A percentile compares a stretch with the other conserved stretches of the same genome.
Conservation (phyloP, 805 yeast genomes). For the Sungouiella thailandica region DNA sequence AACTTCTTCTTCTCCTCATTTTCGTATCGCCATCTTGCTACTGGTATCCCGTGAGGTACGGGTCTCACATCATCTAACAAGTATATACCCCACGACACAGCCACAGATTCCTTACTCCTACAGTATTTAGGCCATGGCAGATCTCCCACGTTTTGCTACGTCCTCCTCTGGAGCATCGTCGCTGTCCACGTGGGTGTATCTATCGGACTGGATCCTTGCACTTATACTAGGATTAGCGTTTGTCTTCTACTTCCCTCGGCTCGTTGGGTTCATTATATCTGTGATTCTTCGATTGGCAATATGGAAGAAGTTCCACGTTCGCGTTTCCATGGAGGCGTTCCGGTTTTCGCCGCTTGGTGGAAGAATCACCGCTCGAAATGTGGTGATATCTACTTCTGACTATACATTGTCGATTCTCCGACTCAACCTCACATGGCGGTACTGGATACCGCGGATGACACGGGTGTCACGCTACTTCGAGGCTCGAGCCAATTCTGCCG, state of each 20-base stretch:
- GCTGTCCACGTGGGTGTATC: constrained; percentile 54
- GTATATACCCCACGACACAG: too few species aligned
- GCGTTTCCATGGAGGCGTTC: constrained; percentile 65
- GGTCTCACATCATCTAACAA: too few species aligned
- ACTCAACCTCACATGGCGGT: constrained; percentile 83
- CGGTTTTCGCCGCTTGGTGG: constrained; percentile 82
- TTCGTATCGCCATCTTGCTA: too few species aligned
- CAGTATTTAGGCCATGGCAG: too few species aligned
- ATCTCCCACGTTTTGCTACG: too few species aligned
- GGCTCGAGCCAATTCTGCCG: constrained; percentile 10
- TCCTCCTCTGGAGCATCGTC: constrained; percentile 2
- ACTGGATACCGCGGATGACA: constrained; percentile 61
- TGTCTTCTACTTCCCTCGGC: constrained; percentile 72
- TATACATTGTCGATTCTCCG: constrained; percentile 65
- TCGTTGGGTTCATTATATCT: constrained; percentile 58
- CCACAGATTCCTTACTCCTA: too few species aligned
- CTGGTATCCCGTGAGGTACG: too few species aligned
- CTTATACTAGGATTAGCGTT: constrained; percentile 57
- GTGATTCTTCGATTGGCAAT: constrained; percentile 45
- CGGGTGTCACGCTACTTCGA: constrained; percentile 34
- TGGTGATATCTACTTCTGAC: constrained; percentile 69
- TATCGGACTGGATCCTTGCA: constrained; percentile 76
- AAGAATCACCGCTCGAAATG: constrained; percentile 68
- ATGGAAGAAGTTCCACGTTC: constrained; percentile 60
- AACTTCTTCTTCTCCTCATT: too few species aligned